Base-by-base conservation (phyloP, 2,329 filamentous ascomycete species). In the Pseudogymnoascus sp. region DNA sequence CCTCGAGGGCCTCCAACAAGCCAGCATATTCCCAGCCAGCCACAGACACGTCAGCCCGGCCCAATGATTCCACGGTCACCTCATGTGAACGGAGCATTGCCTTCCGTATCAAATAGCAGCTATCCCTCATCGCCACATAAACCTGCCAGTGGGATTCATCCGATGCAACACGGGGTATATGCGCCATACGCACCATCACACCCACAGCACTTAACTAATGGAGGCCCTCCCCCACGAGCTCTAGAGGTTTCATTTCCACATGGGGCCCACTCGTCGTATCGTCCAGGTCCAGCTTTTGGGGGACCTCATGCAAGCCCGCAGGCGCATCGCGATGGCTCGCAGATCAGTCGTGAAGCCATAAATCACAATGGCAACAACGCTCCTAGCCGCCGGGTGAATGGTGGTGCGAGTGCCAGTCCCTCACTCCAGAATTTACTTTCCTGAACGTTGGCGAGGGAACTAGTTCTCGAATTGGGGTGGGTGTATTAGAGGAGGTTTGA, bases 361-460 rank as follows among this genome's bases (percentile, higher is more conserved):
- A 62, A 37, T 15, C 44, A 50, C 68, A 71, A 33, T 66, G 71
- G 66, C 54, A 67, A 62, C 26, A 73, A 70, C 59, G 66, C 68
- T 7, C 64, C 70, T 31, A 62, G 73, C 54, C 69, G 64, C 17
- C 76, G 81, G 57, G 77, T 80, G 33, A 75, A 80, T 31, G 82
- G 81, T 59, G 87, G 87, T n/a, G 88, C 88, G 3, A 92, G 89
- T 68, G 87, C 88, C 13, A 92, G 86, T 69, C 88, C 89, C 9
- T 91, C 88, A 8, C 73, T 92, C 64, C 84, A 86, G 67, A 92
- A 92, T 68, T 74, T 92, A 58, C 79, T 92, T 60, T 87, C 84
- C 57, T 90, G 74, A 76, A 4, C 29, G 9, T 26, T 26, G 13
- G 21, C 41, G 41, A 26, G 26, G 26, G 21, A n/a, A 26, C 7